A percentile compares a stretch with the other conserved stretches of the same genome.
Conservation (phyloP, 192 early-diverging fungal genomes). For the Coemansia sp. region DNA sequence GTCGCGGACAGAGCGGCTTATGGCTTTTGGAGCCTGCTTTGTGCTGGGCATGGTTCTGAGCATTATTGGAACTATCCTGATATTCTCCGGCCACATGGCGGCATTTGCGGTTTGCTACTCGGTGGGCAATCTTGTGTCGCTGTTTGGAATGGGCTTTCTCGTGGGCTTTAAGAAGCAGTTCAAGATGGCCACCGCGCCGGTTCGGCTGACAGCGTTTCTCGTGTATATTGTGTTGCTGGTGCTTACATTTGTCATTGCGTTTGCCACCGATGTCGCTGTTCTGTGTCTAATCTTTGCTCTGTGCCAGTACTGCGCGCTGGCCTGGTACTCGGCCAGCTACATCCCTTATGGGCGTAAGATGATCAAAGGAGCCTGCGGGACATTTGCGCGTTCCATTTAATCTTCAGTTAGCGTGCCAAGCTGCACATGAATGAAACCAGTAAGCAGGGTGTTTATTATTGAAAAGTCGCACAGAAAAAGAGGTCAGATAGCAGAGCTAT, state of each 20-base stretch:
- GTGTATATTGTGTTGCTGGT: constrained; percentile 69
- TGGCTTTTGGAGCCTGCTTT: constrained; percentile 62
- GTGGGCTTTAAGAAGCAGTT: constrained; percentile 84
- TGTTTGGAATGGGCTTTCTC: constrained; percentile 86
- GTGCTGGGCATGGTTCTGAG: constrained; percentile 76
- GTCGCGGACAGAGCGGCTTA: constrained; percentile 46
- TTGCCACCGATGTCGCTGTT: constrained; percentile 60
- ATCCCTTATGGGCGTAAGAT: constrained; percentile 84
- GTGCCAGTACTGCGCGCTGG: constrained; percentile 84
- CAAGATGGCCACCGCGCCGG: constrained; percentile 77
- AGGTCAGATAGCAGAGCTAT: background rate
- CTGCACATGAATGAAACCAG: no score
- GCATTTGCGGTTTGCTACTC: constrained; percentile 91
- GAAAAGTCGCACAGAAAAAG: no score
- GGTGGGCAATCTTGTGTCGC: constrained; percentile 82
- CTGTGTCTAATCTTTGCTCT: constrained; percentile 80
- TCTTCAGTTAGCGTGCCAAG: no score
- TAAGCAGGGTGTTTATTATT: no score
- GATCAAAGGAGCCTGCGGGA: constrained; percentile 58
- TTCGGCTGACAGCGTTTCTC: constrained; percentile 71
- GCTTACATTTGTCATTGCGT: constrained; percentile 71
- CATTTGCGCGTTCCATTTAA: constrained; percentile 30
- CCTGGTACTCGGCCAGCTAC: constrained; percentile 86
- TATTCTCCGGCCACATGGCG: constrained; percentile 58
- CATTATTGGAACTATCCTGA: constrained; percentile 62